Base-by-base conservation (phyloP, 495 filamentous ascomycete genomes). In the Aspergillus campestris region DNA sequence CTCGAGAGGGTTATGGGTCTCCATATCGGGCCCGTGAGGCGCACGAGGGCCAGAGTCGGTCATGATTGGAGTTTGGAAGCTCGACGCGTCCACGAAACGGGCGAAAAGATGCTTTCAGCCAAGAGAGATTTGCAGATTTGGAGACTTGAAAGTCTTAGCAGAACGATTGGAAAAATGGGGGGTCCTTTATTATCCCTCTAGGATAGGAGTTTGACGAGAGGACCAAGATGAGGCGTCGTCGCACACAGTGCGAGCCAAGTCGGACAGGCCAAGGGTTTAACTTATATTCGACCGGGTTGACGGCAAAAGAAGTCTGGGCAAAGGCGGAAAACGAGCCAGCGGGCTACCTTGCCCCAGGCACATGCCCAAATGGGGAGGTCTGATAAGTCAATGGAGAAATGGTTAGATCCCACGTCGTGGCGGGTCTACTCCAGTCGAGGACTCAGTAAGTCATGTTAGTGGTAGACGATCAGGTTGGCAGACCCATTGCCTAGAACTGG, bases 21-120 rank as follows among this genome's bases (percentile, higher is more conserved):
- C 58, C 73, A 78, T 72, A 42, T 76, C 72, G 15, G 74, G 74
- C 49, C 74, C 74, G 61, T 78, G 72, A 55, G 73, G 74, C 49
- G 72, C 73, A 49, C 66, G 68, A 35, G 62, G 66, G 24, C 79
- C 77, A 55, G 75, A 78, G 52, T 81, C 77, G 49, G 65, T 38
- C 67, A 71, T 67, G 18, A 24, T 24, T 24, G 18, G 18, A 24
- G 18, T 24, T 24, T 24, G 18, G 18, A 24, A 24, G 18, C 18
- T 24, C 18, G 4, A 24, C 4, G 18, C 18, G 18, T 24, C 18
- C 18, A 24, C 18, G 4, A 24, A 24, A 24, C 18, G 18, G 4
- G 18, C n/a, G 18, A 4, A 24, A 24, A 24, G 18, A 24, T 24
- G 18, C 24, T 37, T 34, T 29, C 14, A 37, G 41, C 40, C 36